Evolutionary conservation across 805 yeast genomes (phyloP).

Genomic region (Saccharomycopsis sp.): DNA sequence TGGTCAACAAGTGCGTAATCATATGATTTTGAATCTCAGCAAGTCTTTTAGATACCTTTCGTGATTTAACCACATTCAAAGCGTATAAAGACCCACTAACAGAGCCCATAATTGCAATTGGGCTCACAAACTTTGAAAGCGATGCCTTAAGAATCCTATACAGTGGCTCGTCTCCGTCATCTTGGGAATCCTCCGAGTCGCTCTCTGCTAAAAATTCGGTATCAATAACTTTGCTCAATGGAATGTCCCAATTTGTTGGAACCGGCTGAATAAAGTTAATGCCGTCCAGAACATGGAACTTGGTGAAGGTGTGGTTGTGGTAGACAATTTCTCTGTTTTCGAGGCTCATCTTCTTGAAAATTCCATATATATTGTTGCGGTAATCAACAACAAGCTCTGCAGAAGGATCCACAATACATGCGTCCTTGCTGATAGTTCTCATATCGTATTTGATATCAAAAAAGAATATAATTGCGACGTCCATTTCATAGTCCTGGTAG

Average conservation of each 20-base stretch:
- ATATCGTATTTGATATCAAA: not conserved
- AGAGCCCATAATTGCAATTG: slow-evolving; percentile 25
- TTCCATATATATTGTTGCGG: not conserved
- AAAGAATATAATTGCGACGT: slow-evolving; percentile 28
- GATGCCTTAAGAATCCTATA: not conserved
- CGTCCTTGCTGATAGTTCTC: not conserved
- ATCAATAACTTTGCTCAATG: not conserved
- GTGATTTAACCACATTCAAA: slow-evolving; percentile 16
- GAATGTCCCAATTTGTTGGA: not conserved
- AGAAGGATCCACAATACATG: not conserved
- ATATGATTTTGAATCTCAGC: not conserved
- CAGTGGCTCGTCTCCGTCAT: too few species aligned
- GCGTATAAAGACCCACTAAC: slow-evolving; percentile 25
- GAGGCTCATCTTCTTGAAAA: not conserved
- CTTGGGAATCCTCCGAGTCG: too few species aligned
- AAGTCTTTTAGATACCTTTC: not conserved
- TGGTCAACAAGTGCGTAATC: not conserved
- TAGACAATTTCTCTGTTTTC: not conserved
- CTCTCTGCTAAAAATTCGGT: not conserved
- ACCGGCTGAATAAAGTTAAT: slow-evolving; percentile 23
- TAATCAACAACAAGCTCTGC: not conserved
- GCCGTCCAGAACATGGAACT: slow-evolving; percentile 24
- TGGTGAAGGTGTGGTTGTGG: not conserved
- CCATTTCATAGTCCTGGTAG: slow-evolving; percentile 30
- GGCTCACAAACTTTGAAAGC: slow-evolving; percentile 15